These are phyloP conservation scores for Centella asiatica DNA, from an alignment of 129 eudicot genomes.

Conservation along the genomic window DNA sequence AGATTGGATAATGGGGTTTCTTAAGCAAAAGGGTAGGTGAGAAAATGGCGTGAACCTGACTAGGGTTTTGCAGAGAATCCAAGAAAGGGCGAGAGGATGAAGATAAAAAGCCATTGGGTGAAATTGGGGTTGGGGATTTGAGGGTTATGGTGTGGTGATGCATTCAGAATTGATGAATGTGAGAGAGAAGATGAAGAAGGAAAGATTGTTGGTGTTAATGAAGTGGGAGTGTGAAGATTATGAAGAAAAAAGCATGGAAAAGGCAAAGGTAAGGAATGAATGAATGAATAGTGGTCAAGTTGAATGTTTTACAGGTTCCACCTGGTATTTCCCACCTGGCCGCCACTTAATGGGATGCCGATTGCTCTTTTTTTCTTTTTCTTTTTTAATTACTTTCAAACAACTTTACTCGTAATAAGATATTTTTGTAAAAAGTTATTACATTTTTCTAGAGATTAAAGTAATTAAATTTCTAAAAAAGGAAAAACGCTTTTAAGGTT, in stretches of 20 bases:
- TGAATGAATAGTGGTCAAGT: constrained; percentile 5
- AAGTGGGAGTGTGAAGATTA: background rate
- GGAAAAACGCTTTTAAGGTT: too few species aligned
- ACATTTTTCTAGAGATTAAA: too few species aligned
- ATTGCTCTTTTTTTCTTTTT: too few species aligned
- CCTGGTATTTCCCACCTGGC: background rate
- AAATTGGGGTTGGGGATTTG: constrained; percentile 29
- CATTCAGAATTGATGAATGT: constrained; percentile 25
- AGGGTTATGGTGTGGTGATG: constrained; percentile 43
- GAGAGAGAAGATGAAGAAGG: background rate
- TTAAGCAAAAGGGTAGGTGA: constrained; percentile 3
- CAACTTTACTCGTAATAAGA: too few species aligned
- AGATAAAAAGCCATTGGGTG: constrained; percentile 30
- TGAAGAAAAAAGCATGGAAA: background rate
- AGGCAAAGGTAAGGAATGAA: background rate
- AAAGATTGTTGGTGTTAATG: background rate
- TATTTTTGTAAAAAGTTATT: too few species aligned
- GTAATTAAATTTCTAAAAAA: too few species aligned
- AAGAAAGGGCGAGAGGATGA: constrained; percentile 17
- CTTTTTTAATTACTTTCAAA: too few species aligned
- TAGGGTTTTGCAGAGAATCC: constrained; percentile 36
- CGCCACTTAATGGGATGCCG: too few species aligned
- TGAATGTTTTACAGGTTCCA: background rate
- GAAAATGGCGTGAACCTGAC: constrained; percentile 13
- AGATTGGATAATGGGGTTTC: constrained; percentile 16